Base-by-base conservation (phyloP, 306 rosid species). In the Nissolia schottii region DNA sequence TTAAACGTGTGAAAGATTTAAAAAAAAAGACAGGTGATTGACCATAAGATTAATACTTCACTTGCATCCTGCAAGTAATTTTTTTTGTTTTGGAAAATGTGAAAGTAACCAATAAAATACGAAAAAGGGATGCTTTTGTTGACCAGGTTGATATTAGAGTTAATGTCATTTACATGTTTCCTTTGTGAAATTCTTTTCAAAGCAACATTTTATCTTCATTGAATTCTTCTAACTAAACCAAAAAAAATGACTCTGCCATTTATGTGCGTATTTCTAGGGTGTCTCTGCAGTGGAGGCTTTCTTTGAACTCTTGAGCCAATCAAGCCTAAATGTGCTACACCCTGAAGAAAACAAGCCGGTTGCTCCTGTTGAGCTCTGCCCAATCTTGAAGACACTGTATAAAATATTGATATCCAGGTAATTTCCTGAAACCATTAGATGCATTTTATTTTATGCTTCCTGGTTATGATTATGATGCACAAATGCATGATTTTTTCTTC, bases 311-410 rank as follows among this genome's bases (percentile, higher is more conserved):
- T 80, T 93, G 67, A 93, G 98, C 63, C 98, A 93, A 68, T 83
- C 98, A 0, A 88, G 97, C 86, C 74, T 93, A 53, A 93, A 84
- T 67, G 93, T 93, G 7, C 54, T 83, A 67, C 98, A 93, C 75
- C 98, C 98, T 28, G 97, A 87, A 71, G 96, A 82, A 74, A 90
- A 93, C 48, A 93, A 87, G 73, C 96, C 74, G 2, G 98, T 93
- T 43, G 97, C 98, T 62, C 97, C 98, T 15, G 97, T 87, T 32
- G 92, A 93, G 78, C 92, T 93, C 28, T 93, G 97, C 82, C 98
- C 98, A 20, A 90, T 93, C 79, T 84, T 93, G 76, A 93, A 88
- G 95, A 90, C 88, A 37, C 85, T 93, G 0, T 87, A 93, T 77
- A 90, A 88, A 77, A 90, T 90, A 79, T 77, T 93, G 75, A 88